Conservation (phyloP, 257 asterid species). For the Solanum gracilifrons region DNA sequence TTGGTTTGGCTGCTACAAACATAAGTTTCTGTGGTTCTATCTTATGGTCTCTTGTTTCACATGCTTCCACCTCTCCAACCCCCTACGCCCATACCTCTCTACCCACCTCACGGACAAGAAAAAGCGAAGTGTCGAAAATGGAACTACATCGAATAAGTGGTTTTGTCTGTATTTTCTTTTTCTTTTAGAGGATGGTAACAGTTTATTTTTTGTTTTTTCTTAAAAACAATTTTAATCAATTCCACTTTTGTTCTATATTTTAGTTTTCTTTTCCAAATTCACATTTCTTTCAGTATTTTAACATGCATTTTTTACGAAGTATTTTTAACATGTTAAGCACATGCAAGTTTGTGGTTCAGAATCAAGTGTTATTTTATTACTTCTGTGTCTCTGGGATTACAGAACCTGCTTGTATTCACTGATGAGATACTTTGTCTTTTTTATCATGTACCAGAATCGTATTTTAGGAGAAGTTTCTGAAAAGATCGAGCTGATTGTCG, state of each 20-base stretch:
- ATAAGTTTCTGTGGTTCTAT: background rate
- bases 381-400: background rate
- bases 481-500: constrained; percentile 61
- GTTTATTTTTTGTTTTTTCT: background rate
- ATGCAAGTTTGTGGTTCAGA: background rate
- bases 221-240: background rate
- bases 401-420: background rate
- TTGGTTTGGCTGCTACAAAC: background rate
- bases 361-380: background rate
- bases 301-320: background rate
- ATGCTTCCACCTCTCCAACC: background rate
- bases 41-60: background rate
- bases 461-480: constrained; percentile 82
- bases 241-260: background rate
- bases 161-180: background rate
- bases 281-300: background rate
- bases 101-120: background rate
- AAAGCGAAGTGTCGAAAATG: background rate
- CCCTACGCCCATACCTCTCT: background rate
- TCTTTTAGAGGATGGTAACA: background rate
- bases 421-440: background rate
- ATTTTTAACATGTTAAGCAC: background rate
- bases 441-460: constrained; percentile 51
- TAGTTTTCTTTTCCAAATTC: background rate
- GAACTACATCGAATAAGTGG: background rate